Evolutionary conservation across 2,329 filamentous ascomycete species (phyloP).

Genomic region (Aquanectria penicillioides): DNA sequence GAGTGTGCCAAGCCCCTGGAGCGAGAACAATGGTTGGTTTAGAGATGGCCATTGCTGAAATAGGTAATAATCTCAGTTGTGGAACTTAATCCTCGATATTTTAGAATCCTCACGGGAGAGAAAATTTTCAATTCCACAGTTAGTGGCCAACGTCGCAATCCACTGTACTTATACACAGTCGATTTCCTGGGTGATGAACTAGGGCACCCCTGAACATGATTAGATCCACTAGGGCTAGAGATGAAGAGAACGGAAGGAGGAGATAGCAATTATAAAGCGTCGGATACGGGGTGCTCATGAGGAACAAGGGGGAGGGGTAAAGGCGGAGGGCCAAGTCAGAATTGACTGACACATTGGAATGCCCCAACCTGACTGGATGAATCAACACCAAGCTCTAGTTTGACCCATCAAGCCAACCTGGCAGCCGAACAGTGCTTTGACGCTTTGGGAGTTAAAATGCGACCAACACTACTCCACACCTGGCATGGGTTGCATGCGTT

Average conservation of each 20-base stretch:
- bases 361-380: too few relatives aligned
- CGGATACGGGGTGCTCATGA: conserved; percentile 2
- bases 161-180: conserved; percentile 3
- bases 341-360: too few relatives aligned
- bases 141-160: not conserved
- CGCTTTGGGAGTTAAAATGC: too few relatives aligned
- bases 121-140: not conserved
- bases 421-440: too few relatives aligned
- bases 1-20: conserved; percentile 52
- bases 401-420: too few relatives aligned
- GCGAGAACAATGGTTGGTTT: conserved; percentile 47
- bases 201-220: not conserved
- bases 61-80: not conserved
- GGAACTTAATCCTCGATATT: too few relatives aligned
- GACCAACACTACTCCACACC: too few relatives aligned
- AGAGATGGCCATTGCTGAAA: conserved; percentile 4
- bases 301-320: not conserved
- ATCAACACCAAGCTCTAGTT: too few relatives aligned
- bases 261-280: not conserved
- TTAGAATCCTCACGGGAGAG: too few relatives aligned
- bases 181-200: not conserved
- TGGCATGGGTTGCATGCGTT: too few relatives aligned
- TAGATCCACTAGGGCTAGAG: not conserved
- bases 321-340: too few relatives aligned
- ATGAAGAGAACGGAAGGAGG: not conserved